Percentiles rank a stretch among this genome's conserved stretches.
Evolutionary conservation across 208 protist species (phyloP).

Genomic region (Acanthamoeba lugdunensis): DNA sequence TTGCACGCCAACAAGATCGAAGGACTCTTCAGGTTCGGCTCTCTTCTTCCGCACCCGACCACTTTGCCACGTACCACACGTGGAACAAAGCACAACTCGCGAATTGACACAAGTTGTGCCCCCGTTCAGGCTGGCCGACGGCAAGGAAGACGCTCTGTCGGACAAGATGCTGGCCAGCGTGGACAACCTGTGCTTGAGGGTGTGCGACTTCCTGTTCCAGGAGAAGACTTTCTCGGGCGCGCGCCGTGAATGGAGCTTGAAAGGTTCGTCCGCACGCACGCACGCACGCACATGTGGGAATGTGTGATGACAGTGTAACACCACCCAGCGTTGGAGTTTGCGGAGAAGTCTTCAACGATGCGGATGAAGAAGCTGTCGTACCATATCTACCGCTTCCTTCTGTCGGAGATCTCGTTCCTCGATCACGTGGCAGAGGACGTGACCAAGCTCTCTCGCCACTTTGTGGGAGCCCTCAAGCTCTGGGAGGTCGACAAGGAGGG

Average conservation of each 20-base stretch:
- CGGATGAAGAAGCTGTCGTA: slow-evolving; percentile 69
- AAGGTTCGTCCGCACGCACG: neutral
- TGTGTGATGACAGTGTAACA: too few species aligned
- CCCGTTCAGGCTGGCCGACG: neutral
- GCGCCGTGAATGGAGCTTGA: slow-evolving; percentile 20
- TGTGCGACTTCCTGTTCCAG: slow-evolving; percentile 32
- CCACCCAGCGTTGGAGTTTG: slow-evolving; percentile 45
- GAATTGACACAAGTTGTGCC: neutral
- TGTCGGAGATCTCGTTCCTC: slow-evolving; percentile 24
- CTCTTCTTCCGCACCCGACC: neutral
- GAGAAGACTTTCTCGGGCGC: neutral
- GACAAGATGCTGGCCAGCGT: slow-evolving; percentile 2
- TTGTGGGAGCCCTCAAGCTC: slow-evolving; percentile 51
- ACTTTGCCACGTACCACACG: neutral
- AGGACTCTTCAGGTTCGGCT: neutral
- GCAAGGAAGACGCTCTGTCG: slow-evolving; percentile 32
- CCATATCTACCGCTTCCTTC: slow-evolving; percentile 59
- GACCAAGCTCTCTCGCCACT: slow-evolving; percentile 65
- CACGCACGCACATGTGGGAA: too few species aligned
- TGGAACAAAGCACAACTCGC: neutral
- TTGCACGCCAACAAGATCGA: slow-evolving; percentile 61
- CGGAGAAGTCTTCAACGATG: slow-evolving; percentile 42
- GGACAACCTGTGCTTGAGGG: slow-evolving; percentile 25
- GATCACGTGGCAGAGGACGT: slow-evolving; percentile 40
- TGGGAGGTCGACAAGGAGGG: slow-evolving; percentile 24